Evolutionary conservation across 1,139 yeast species (phyloP).

Genomic region (Candida frijolesensis): DNA sequence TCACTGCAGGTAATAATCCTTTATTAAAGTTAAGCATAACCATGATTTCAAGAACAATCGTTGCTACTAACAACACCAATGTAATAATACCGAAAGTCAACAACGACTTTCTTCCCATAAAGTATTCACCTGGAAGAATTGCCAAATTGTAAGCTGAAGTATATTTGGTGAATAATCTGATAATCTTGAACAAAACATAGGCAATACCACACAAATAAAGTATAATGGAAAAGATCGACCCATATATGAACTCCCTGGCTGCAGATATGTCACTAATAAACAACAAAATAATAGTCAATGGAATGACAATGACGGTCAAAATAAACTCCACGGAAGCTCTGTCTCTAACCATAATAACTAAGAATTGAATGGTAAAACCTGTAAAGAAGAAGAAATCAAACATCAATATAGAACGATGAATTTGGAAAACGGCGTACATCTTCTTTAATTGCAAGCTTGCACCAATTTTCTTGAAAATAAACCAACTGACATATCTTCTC

Average conservation of each 20-base stretch:
- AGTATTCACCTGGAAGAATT: slow-evolving; percentile 35
- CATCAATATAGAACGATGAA: slow-evolving; percentile 44
- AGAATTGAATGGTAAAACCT: slow-evolving; percentile 56
- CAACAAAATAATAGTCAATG: slow-evolving; percentile 45
- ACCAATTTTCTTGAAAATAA: slow-evolving; percentile 52
- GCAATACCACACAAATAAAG: slow-evolving; percentile 48
- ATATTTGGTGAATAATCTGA: slow-evolving; percentile 49
- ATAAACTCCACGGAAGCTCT: slow-evolving; percentile 49
- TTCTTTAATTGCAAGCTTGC: slow-evolving; percentile 46
- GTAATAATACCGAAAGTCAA: slow-evolving; percentile 52
- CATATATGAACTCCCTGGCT: slow-evolving; percentile 35
- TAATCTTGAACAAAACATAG: slow-evolving; percentile 52
- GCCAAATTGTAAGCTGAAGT: slow-evolving; percentile 29
- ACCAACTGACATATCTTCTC: slow-evolving; percentile 49
- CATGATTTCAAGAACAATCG: slow-evolving; percentile 38
- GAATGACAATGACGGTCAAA: slow-evolving; percentile 51
- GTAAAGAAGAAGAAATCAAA: slow-evolving; percentile 54
- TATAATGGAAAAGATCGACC: slow-evolving; percentile 32
- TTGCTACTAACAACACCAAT: slow-evolving; percentile 37
- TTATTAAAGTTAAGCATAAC: slow-evolving; percentile 41
- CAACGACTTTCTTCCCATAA: slow-evolving; percentile 51
- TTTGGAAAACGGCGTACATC: slow-evolving; percentile 44
- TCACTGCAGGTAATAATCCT: slow-evolving; percentile 40
- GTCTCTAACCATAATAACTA: slow-evolving; percentile 47
- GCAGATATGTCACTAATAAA: slow-evolving; percentile 41